These are phyloP conservation scores for Hemerocallis citrina DNA, from an alignment of 106 monocot species.

Conservation along the genomic window DNA sequence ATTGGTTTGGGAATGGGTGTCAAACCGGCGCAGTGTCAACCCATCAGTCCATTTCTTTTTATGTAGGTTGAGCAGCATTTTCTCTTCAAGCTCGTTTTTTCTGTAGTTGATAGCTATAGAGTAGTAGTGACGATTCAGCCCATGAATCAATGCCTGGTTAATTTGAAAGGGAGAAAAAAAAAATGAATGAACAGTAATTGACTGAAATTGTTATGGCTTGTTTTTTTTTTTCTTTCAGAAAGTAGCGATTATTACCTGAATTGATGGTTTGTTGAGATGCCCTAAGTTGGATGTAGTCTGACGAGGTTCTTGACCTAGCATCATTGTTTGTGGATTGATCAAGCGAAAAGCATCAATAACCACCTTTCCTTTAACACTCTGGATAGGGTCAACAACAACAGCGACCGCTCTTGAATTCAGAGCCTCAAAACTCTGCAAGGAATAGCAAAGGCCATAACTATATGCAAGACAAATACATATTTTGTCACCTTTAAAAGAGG, in stretches of 20 bases:
- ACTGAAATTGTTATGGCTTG: neutral
- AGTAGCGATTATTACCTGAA: slow-evolving; percentile 58
- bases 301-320: slow-evolving; percentile 96
- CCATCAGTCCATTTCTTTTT: slow-evolving; percentile 98
- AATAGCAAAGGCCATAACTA: too few relatives aligned
- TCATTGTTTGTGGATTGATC: slow-evolving; percentile 97
- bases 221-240: neutral
- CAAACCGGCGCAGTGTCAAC: slow-evolving; percentile 59
- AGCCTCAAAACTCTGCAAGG: slow-evolving; percentile 88
- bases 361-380: slow-evolving; percentile 98
- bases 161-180: neutral
- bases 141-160: slow-evolving; percentile 93
- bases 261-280: slow-evolving; percentile 92
- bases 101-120: slow-evolving; percentile 63
- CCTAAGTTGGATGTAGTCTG: slow-evolving; percentile 95
- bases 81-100: slow-evolving; percentile 65
- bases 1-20: slow-evolving; percentile 72
- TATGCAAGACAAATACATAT: too few relatives aligned
- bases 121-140: slow-evolving; percentile 81
- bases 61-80: slow-evolving; percentile 72
- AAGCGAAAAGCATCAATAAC: slow-evolving; percentile 99
- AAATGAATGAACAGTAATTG: neutral
- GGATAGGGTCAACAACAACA: slow-evolving; percentile 91
- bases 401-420: slow-evolving; percentile 94
- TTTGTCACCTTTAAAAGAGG: too few relatives aligned